phyloP scores from a whole-genome alignment of 176 grass and related monocot species.

The Olyra latifolia region DNA sequence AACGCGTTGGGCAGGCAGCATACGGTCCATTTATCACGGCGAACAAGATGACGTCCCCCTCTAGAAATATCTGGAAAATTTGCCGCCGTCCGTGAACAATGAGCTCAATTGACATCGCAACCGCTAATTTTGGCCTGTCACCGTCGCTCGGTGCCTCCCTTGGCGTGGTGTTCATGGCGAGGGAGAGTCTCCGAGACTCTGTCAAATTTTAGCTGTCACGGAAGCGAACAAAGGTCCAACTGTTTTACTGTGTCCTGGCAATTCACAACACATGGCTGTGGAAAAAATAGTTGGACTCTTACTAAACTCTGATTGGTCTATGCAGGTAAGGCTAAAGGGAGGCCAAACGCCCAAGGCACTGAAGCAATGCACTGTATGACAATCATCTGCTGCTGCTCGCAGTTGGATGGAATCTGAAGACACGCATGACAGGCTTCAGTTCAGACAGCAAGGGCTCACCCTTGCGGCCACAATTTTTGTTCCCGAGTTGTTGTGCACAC shows the following conservation, averaged over 20 bases:
- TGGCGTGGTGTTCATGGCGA: neutral
- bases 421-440: neutral
- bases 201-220: slow-evolving; percentile 38
- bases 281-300: neutral
- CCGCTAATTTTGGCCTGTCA: slow-evolving; percentile 4
- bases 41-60: neutral
- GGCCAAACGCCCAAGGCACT: slow-evolving; percentile 47
- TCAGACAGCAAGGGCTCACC: neutral
- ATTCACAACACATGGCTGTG: neutral
- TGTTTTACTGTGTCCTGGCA: neutral
- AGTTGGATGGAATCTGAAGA: slow-evolving; percentile 12
- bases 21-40: slow-evolving; percentile 11
- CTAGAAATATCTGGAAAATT: slow-evolving; percentile 35
- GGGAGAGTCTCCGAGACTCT: neutral
- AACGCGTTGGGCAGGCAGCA: neutral
- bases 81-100: slow-evolving; percentile 26
- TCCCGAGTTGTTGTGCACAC: slow-evolving; percentile 30
- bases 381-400: neutral
- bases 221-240: neutral
- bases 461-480: slow-evolving; percentile 38
- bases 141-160: neutral
- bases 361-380: slow-evolving; percentile 53
- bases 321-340: slow-evolving; percentile 54
- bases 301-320: neutral
- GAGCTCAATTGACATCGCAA: slow-evolving; percentile 23